Evolutionary conservation across 768 basidiomycete species (phyloP), one percentile per base, ranked within the genome.

Genomic region (Amanita subjunquillea): DNA sequence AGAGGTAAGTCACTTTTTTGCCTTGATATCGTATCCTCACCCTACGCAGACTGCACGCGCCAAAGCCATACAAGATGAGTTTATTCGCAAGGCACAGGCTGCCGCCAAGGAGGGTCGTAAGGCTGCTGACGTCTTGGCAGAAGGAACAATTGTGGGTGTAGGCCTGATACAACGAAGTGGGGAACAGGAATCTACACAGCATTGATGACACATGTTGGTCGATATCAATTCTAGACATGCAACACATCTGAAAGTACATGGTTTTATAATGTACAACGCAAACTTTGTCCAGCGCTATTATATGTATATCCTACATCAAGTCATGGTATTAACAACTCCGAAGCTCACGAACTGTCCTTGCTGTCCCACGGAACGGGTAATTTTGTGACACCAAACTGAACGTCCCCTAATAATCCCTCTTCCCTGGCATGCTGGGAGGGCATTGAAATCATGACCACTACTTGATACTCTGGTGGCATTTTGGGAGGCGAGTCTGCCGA

Each of bases 61-160:
- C 22, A 79, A 84, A 60, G 71, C 75, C 10, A 72, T 91, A 62
- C 83, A 87, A 64, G 71, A 77, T 17, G 85, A 91, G 61, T 85
- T 84, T 60, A 71, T 85, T 56, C 76, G 78, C 59, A 76, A 85
- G 60, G 79, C 79, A 2, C 74, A 81, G 54, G 76, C 77, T 50
- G 77, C 82, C 57, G 78, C 81, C 22, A 79, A 77, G 49, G 85
- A 87, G 57, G 82, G 82, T 6, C 78, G 81, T 57, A 85, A 91
- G 58, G 73, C 76, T 5, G 83, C 85, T 0, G 83, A 87, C 54
- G 73, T 84, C 38, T 71, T 83, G 15, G 82, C 85, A 2, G 85
- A 85, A 58, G 85, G 86, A 0, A 85, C 80, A 7, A 81, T 87
- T 50, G 79, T 85, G 4, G 80, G 83, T 6, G 76, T 93, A 9